These are phyloP conservation scores for Penicillium steckii DNA, from an alignment of 495 filamentous ascomycete species.

Conservation along the genomic window DNA sequence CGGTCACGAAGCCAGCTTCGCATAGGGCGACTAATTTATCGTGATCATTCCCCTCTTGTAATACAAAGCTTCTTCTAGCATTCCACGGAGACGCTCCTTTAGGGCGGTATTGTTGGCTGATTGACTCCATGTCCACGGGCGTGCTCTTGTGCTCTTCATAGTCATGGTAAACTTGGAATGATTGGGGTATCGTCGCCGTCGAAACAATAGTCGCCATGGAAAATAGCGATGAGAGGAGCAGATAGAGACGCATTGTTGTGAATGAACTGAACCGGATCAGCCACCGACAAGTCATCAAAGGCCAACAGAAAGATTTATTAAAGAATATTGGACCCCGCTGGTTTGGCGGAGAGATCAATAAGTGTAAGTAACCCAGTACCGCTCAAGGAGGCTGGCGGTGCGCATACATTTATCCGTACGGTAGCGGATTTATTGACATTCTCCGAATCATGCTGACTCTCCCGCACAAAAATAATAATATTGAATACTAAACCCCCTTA, in stretches of 20 bases:
- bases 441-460: no score
- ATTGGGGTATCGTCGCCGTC: neutral
- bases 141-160: neutral
- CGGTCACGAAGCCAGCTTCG: neutral
- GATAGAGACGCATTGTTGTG: neutral
- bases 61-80: neutral
- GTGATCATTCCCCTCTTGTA: neutral
- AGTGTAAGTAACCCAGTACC: no score
- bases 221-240: neutral
- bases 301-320: no score
- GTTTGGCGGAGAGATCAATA: no score
- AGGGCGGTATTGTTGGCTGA: neutral
- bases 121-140: neutral
- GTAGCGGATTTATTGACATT: no score
- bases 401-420: no score
- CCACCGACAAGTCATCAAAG: no score
- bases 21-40: neutral
- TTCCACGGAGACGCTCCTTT: neutral
- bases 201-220: neutral
- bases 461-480: no score
- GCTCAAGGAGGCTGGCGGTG: no score
- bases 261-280: neutral
- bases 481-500: no score
- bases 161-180: neutral
- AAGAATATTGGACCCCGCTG: no score